These are phyloP conservation scores for Trypanosoma rangeli DNA, from an alignment of 208 protist species.

Conservation along the genomic window DNA sequence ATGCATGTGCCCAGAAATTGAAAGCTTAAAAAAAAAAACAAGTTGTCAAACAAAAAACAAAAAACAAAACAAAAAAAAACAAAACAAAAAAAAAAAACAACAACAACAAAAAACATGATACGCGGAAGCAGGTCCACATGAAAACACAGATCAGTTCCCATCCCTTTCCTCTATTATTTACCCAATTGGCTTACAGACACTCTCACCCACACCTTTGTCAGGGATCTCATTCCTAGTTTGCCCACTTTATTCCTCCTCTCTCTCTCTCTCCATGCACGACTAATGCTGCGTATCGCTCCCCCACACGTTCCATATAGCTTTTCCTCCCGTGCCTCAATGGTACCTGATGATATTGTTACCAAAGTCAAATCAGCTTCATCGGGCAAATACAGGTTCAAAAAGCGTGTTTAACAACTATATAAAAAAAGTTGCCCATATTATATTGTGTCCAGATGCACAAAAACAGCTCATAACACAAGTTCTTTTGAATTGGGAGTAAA, in stretches of 20 bases:
- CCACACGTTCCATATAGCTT: neutral
- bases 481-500: neutral
- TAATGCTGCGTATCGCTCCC: neutral
- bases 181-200: neutral
- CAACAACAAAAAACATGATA: neutral
- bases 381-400: constrained; percentile 3
- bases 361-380: constrained; percentile 18
- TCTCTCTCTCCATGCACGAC: neutral
- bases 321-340: neutral
- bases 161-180: neutral
- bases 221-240: constrained; percentile 3
- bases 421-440: neutral
- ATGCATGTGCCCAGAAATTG: neutral
- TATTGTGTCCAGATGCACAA: neutral
- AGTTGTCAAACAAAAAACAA: constrained; percentile 1
- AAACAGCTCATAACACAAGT: neutral
- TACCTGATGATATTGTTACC: constrained; percentile 23
- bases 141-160: too few relatives aligned
- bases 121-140: neutral
- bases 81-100: neutral
- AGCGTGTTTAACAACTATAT: neutral
- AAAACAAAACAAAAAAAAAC: constrained; percentile 6
- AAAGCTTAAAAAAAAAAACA: constrained; percentile 2
- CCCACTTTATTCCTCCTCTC: neutral
- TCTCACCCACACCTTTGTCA: neutral